phyloP scores from a whole-genome alignment of 208 protist species.

The Leishmania aethiopica region DNA sequence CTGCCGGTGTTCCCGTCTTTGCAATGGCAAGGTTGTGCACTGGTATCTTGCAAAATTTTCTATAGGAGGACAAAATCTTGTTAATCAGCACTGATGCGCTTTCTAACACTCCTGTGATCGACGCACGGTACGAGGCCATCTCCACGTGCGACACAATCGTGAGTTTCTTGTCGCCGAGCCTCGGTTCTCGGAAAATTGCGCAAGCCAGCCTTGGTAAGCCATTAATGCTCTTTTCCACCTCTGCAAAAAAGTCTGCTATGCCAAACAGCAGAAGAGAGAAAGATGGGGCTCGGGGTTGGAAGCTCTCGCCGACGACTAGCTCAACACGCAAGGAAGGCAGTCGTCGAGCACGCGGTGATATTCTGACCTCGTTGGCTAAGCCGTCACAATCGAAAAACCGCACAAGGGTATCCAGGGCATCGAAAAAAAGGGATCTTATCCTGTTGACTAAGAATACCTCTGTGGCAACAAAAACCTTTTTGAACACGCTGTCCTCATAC shows the following conservation, averaged over 20 bases:
- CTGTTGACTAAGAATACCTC: constrained; percentile 76
- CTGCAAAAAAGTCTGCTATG: constrained; percentile 68
- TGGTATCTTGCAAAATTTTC: constrained; percentile 56
- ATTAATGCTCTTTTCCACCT: constrained; percentile 56
- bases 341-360: constrained; percentile 42
- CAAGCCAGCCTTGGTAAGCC: constrained; percentile 54
- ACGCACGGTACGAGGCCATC: constrained; percentile 38
- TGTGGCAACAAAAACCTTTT: constrained; percentile 66
- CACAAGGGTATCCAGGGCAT: constrained; percentile 56
- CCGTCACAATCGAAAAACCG: constrained; percentile 57
- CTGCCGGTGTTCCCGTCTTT: constrained; percentile 26
- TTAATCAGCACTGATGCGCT: constrained; percentile 48
- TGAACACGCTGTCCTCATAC: constrained; percentile 48
- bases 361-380: constrained; percentile 11
- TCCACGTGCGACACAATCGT: constrained; percentile 40
- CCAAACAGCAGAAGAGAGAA: constrained; percentile 65
- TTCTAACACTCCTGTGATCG: constrained; percentile 42
- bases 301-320: constrained; percentile 55
- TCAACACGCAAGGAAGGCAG: constrained; percentile 52
- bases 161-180: constrained; percentile 44
- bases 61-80: constrained; percentile 45
- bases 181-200: constrained; percentile 68
- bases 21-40: constrained; percentile 38
- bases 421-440: constrained; percentile 55
- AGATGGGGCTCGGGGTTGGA: constrained; percentile 59